A percentile compares a stretch with the other conserved stretches of the same genome.
Conservation (phyloP, 116 monocot species). For the Papilionanthe hybrid region DNA sequence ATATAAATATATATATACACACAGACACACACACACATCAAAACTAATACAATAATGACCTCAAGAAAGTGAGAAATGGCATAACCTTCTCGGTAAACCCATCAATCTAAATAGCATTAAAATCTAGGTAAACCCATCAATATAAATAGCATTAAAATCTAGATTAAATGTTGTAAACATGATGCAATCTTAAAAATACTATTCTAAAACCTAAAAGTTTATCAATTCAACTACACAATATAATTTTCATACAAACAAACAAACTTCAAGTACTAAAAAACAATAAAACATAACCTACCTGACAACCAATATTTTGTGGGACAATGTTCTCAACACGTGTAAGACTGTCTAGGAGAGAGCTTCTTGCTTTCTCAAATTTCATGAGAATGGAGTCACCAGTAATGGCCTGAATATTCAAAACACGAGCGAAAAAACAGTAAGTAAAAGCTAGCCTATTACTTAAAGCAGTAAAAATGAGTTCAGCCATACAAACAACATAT, state of each 20-base stretch:
- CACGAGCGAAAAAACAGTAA: neutral
- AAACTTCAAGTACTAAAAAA: neutral
- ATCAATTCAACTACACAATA: neutral
- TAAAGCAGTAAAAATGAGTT: neutral
- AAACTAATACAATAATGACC: neutral
- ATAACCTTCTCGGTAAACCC: neutral
- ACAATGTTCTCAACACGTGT: conserved; percentile 58
- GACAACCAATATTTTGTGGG: conserved; percentile 40
- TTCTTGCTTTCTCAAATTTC: conserved; percentile 80
- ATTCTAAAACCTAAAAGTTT: neutral
- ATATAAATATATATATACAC: no score
- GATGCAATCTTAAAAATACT: neutral
- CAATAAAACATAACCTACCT: conserved; percentile 31
- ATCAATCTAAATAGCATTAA: neutral
- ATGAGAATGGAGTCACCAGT: conserved; percentile 59
- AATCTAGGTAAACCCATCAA: neutral
- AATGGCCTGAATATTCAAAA: conserved; percentile 51
- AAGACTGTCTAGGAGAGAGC: conserved; percentile 56
- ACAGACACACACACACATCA: neutral
- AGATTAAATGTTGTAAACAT: neutral
- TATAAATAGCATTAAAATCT: neutral
- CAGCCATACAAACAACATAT: neutral
- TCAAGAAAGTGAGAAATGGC: neutral
- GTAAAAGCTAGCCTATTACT: neutral
- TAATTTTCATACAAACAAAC: neutral